Conservation (phyloP, 2,329 filamentous ascomycete genomes). For the Phaeosphaeriaceae sp. region DNA sequence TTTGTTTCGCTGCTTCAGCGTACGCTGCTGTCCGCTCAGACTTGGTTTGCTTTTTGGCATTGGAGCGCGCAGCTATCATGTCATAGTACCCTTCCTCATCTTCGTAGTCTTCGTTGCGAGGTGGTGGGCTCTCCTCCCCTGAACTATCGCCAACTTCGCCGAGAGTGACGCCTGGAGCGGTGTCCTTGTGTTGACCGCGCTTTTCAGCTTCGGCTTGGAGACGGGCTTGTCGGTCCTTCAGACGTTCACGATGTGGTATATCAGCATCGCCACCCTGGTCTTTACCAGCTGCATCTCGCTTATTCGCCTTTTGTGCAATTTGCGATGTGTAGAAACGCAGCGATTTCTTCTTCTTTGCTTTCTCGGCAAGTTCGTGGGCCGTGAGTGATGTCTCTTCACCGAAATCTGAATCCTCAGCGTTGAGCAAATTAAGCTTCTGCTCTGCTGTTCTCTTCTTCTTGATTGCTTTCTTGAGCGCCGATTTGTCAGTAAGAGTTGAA, state of each 20-base stretch:
- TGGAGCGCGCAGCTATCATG: slow-evolving; percentile 74
- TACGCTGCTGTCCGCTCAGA: slow-evolving; percentile 69
- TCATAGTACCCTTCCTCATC: slow-evolving; percentile 84
- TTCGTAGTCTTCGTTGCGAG: slow-evolving; percentile 51
- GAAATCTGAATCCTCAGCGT: slow-evolving; percentile 81
- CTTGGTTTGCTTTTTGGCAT: slow-evolving; percentile 73
- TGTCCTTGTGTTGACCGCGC: slow-evolving; percentile 69
- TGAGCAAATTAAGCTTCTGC: slow-evolving; percentile 44
- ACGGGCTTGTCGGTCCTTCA: slow-evolving; percentile 83
- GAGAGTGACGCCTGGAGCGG: slow-evolving; percentile 66
- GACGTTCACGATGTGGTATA: slow-evolving; percentile 85
- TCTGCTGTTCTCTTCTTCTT: slow-evolving; percentile 47
- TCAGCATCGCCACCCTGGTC: slow-evolving; percentile 81
- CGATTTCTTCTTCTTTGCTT: slow-evolving; percentile 87
- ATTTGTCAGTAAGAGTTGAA: slow-evolving; percentile 63
- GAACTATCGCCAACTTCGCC: slow-evolving; percentile 69
- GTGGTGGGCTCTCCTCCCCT: slow-evolving; percentile 60
- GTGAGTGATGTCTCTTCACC: slow-evolving; percentile 87
- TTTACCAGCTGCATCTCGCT: slow-evolving; percentile 74
- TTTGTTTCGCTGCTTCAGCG: slow-evolving; percentile 60
- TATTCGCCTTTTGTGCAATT: slow-evolving; percentile 92
- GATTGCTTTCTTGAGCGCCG: slow-evolving; percentile 55
- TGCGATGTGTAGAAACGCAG: slow-evolving; percentile 98
- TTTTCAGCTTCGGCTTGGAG: slow-evolving; percentile 88
- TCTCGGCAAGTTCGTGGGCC: slow-evolving; percentile 79